A percentile compares a stretch with the other conserved stretches of the same genome.
phyloP scores from a whole-genome alignment of 2,329 filamentous ascomycete species.

The Aspergillus felis region DNA sequence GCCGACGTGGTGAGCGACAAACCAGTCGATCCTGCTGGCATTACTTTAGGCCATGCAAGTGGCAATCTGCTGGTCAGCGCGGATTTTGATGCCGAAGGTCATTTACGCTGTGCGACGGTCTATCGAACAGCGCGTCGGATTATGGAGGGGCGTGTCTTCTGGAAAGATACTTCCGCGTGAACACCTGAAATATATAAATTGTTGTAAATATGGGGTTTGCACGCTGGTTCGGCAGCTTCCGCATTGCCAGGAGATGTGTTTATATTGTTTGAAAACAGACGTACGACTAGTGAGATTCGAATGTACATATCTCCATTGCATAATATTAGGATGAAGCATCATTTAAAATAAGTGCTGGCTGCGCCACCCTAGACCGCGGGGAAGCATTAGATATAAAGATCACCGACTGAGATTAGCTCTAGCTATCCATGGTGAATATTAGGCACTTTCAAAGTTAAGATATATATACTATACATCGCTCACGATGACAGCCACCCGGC shows the following conservation, averaged over 20 bases:
- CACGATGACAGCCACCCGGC: too few species aligned
- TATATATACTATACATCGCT: too few species aligned
- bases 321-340: neutral
- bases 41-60: slow-evolving; percentile 45
- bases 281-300: neutral
- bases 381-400: too few species aligned
- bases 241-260: neutral
- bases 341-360: too few species aligned
- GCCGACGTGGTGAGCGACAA: slow-evolving; percentile 26
- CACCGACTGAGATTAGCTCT: too few species aligned
- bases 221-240: neutral
- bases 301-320: neutral
- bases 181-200: neutral
- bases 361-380: too few species aligned
- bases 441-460: too few species aligned
- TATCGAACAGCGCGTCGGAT: slow-evolving; percentile 47
- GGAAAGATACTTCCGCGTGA: slow-evolving; percentile 21
- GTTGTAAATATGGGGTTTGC: neutral
- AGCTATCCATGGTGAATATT: too few species aligned
- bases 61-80: slow-evolving; percentile 45
- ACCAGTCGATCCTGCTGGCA: slow-evolving; percentile 31
- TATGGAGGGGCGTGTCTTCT: slow-evolving; percentile 47
- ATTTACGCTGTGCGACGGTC: slow-evolving; percentile 39
- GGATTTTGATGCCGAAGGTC: slow-evolving; percentile 33
- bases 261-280: neutral